phyloP scores from a whole-genome alignment of 148 eudicot species.

The Nepenthes gracilis region DNA sequence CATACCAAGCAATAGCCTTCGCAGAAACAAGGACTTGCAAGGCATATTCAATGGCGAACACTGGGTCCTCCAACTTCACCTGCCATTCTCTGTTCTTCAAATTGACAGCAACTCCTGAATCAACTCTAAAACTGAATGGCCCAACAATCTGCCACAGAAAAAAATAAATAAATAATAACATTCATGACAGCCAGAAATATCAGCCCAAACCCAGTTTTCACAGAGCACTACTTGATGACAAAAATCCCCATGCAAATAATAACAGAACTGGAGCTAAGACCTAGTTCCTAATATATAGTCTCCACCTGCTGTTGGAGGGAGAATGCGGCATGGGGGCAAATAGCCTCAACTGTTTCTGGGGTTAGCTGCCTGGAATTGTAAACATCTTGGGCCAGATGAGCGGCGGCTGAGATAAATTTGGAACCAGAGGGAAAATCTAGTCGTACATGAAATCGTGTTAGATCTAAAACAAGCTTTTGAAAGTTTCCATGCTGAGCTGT shows the following conservation, averaged over 20 bases:
- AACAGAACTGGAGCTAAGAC: no score
- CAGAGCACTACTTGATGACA: background rate
- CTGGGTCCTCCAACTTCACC: conserved; percentile 43
- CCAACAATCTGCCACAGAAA: conserved; percentile 58
- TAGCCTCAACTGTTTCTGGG: conserved; percentile 44
- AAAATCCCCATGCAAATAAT: no score
- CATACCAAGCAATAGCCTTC: conserved; percentile 82
- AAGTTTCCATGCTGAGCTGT: conserved; percentile 86
- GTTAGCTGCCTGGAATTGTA: conserved; percentile 40
- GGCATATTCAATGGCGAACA: conserved; percentile 74
- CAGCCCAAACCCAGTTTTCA: background rate
- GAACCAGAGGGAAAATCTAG: conserved; percentile 79
- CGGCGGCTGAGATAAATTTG: conserved; percentile 52
- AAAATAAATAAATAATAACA: background rate
- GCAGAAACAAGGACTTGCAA: conserved; percentile 81
- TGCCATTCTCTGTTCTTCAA: conserved; percentile 31
- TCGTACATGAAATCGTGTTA: conserved; percentile 49
- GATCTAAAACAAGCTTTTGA: conserved; percentile 60
- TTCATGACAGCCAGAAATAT: background rate
- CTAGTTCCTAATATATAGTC: no score
- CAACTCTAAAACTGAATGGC: conserved; percentile 79
- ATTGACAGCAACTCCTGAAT: conserved; percentile 48
- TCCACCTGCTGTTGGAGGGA: conserved; percentile 90
- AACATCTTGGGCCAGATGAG: conserved; percentile 42
- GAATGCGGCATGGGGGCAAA: conserved; percentile 48